A percentile compares a stretch with the other conserved stretches of the same genome.
Evolutionary conservation across 2,329 filamentous ascomycete genomes (phyloP).

Genomic region (Cercospora canescens): DNA sequence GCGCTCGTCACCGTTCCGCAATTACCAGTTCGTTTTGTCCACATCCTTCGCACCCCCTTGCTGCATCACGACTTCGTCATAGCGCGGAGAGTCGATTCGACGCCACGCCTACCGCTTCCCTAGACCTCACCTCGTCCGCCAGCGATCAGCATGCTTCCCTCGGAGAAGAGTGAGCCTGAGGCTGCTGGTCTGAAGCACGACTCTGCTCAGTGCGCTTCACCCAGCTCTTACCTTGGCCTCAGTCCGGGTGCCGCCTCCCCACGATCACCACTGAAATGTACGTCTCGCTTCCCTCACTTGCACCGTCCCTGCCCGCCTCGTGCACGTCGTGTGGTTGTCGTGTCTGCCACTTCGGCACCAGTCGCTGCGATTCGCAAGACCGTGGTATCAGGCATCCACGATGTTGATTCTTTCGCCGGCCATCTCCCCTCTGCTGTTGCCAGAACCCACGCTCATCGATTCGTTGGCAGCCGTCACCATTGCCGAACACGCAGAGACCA

Average conservation of each 20-base stretch:
- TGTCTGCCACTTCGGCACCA: neutral
- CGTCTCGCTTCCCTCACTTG: slow-evolving; percentile 18
- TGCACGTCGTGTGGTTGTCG: neutral
- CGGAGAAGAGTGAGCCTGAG: slow-evolving; percentile 17
- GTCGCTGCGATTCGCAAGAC: neutral
- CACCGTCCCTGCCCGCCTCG: neutral
- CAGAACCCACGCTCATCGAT: slow-evolving; percentile 18
- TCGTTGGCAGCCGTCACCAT: slow-evolving; percentile 46
- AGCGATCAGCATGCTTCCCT: slow-evolving; percentile 20
- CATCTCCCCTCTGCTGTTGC: neutral
- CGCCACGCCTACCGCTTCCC: neutral
- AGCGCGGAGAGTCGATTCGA: neutral
- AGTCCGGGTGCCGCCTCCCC: slow-evolving; percentile 24
- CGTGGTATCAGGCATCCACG: neutral
- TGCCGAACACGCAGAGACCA: slow-evolving; percentile 44
- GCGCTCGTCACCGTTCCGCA: neutral
- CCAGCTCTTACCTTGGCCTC: slow-evolving; percentile 31
- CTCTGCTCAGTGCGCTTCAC: slow-evolving; percentile 29
- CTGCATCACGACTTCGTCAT: neutral
- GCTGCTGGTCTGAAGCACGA: slow-evolving; percentile 23
- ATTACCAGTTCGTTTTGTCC: neutral
- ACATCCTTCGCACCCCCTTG: slow-evolving; percentile 2
- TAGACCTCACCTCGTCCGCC: slow-evolving; percentile 1
- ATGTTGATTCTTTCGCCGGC: slow-evolving; percentile 2
- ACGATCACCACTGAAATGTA: slow-evolving; percentile 31